Evolutionary conservation across 805 yeast species (phyloP).

Genomic region (Yarrowia osloensis): DNA sequence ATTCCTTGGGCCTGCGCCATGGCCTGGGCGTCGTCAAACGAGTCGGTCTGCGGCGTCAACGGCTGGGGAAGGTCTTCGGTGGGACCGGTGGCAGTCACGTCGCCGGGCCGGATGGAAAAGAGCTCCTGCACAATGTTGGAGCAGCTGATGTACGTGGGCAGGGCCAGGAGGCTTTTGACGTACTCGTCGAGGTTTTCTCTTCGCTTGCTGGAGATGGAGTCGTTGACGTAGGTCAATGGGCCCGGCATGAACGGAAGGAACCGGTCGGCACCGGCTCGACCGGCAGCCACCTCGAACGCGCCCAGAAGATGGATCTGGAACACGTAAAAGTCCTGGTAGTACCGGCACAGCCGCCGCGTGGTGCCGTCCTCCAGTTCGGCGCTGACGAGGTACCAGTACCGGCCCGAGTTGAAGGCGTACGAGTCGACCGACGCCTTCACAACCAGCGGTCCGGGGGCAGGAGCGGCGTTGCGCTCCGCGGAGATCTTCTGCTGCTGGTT

Average conservation of each 20-base stretch:
- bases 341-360: conserved; percentile 73
- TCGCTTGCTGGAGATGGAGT: conserved; percentile 60
- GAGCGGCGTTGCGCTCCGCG: no score
- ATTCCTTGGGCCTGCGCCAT: neutral
- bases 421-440: conserved; percentile 75
- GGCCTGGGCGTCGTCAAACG: conserved; percentile 8
- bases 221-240: conserved; percentile 88
- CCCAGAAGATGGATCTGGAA: conserved; percentile 82
- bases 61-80: conserved; percentile 43
- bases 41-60: conserved; percentile 31
- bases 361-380: conserved; percentile 71
- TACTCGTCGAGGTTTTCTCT: conserved; percentile 58
- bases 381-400: conserved; percentile 82
- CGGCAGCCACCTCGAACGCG: conserved; percentile 89
- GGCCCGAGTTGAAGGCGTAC: conserved; percentile 76
- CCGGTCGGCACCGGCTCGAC: conserved; percentile 74
- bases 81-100: conserved; percentile 50
- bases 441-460: conserved; percentile 42
- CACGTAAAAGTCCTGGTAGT: conserved; percentile 94
- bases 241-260: conserved; percentile 95
- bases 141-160: conserved; percentile 76
- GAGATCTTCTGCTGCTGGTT: neutral
- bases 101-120: conserved; percentile 68
- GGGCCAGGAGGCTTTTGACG: conserved; percentile 58
- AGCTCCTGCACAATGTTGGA: conserved; percentile 67